Base-by-base conservation (phyloP, 495 filamentous ascomycete species). In the Penicillium ucsense region DNA sequence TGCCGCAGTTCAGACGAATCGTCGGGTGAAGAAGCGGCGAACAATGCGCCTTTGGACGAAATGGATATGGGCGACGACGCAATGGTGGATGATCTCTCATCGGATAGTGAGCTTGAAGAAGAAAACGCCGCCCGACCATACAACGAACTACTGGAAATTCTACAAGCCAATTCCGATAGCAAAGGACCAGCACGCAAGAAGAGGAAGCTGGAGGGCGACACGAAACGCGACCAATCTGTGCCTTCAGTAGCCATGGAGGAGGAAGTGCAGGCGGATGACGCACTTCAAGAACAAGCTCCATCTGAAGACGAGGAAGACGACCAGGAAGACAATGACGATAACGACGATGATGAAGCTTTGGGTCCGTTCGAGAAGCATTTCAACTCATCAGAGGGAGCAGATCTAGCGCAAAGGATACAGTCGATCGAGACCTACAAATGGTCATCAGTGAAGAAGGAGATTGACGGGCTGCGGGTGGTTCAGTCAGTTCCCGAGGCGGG, bases 351-450 rank as follows among this genome's bases (percentile, higher is more conserved):
- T 12, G 68, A 67, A 33, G 65, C 63, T 29, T 70, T 71, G 2
- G 89, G 94, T 61, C 82, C 86, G 3, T 95, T 94, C 57, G 81
- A 89, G 41, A 68, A 72, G 33, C 91, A 95, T 62, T 91, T 95
- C 64, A 75, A 77, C 31, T 65, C 67, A 20, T 76, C 79, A 2
- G 76, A 85, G 11, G 77, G 83, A 35, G 66, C 74, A 5, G 63
- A 74, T 12, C 52, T 89, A 3, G 63, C 68, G 6, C 63, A 63
- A 51, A 71, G 72, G 41, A 67, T 90, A 29, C 61, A 82, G 53
- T 62, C 69, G 28, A 66, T 73, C 4, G 56, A 65, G 32, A 63
- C 74, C 9, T 76, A 77, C 33, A 72, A 81, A 50, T 94, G 86
- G 83, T 60, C 61, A 5, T 57, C 48, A 9, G 44, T 51, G 6